Evolutionary conservation across 495 filamentous ascomycete genomes (phyloP).

Genomic region (Xylaria longipes): DNA sequence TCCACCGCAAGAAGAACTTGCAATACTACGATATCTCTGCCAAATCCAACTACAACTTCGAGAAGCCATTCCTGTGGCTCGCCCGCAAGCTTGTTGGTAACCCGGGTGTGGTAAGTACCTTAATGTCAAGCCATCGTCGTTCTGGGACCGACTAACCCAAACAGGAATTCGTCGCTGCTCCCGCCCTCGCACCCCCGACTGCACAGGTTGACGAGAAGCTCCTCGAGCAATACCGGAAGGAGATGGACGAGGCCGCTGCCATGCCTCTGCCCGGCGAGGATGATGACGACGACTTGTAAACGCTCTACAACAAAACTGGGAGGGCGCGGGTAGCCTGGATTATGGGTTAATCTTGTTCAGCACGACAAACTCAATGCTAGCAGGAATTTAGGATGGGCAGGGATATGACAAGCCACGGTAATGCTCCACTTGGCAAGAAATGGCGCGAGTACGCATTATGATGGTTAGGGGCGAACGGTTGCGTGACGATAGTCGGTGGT

Average conservation of each 20-base stretch:
- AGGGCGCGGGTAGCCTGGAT: constrained; percentile 10
- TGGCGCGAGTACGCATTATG: constrained; percentile 30
- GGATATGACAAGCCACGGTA: constrained; percentile 31
- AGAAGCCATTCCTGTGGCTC: constrained; percentile 99
- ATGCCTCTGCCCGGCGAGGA: constrained; percentile 96
- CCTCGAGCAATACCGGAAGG: constrained; percentile 79
- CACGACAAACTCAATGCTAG: constrained; percentile 3
- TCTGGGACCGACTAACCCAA: constrained; percentile 3
- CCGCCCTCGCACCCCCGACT: constrained; percentile 92
- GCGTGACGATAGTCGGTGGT: constrained; percentile 29
- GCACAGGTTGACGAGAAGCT: constrained; percentile 84
- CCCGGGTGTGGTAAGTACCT: constrained; percentile 73
- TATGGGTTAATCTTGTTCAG: constrained; percentile 13
- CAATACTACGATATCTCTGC: constrained; percentile 99
- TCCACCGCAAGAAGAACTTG: constrained; percentile 99
- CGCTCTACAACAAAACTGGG: constrained; percentile 23
- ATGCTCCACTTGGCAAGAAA: constrained; percentile 35
- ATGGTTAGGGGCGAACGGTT: constrained; percentile 29
- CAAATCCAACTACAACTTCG: constrained; percentile 99
- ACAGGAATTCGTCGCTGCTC: constrained; percentile 96
- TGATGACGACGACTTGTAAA: constrained; percentile 70
- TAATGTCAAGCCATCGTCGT: constrained; percentile 20
- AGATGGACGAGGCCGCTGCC: constrained; percentile 83
- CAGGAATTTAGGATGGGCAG: constrained; percentile 13
- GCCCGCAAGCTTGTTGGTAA: constrained; percentile 98